phyloP scores from a whole-genome alignment of 768 basidiomycete species.

The Boletus rubroflammeus region DNA sequence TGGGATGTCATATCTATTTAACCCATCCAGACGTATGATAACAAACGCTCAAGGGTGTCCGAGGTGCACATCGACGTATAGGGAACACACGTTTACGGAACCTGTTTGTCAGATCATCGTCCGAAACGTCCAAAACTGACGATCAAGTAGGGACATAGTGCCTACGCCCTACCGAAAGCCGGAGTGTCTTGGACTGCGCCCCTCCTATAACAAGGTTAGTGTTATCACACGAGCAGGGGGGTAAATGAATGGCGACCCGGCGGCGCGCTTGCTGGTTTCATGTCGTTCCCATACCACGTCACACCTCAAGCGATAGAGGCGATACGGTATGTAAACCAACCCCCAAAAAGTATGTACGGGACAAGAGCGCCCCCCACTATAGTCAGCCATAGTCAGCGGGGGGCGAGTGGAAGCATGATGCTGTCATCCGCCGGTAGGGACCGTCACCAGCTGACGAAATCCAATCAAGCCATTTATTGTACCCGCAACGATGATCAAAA shows the following conservation, averaged over 20 bases:
- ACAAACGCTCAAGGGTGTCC: neutral
- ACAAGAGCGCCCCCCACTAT: neutral
- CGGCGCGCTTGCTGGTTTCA: neutral
- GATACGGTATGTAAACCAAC: neutral
- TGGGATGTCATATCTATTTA: neutral
- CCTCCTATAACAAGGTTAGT: neutral
- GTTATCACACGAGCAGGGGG: neutral
- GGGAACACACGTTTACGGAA: neutral
- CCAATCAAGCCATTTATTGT: slow-evolving; percentile 7
- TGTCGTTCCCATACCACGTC: neutral
- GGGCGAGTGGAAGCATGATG: neutral
- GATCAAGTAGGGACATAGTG: neutral
- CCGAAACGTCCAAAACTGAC: neutral
- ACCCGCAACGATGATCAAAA: neutral
- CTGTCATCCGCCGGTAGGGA: neutral
- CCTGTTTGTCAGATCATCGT: neutral
- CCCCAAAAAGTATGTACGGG: neutral
- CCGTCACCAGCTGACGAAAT: neutral
- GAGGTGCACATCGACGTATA: neutral
- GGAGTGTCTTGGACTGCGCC: neutral
- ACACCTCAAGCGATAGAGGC: neutral
- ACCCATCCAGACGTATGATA: neutral
- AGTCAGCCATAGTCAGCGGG: neutral
- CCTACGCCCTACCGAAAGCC: too few species aligned
- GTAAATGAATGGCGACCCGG: neutral